Percentiles rank a stretch among this genome's conserved stretches.
Conservation (phyloP, 768 basidiomycete species). For the Suillus americanus region DNA sequence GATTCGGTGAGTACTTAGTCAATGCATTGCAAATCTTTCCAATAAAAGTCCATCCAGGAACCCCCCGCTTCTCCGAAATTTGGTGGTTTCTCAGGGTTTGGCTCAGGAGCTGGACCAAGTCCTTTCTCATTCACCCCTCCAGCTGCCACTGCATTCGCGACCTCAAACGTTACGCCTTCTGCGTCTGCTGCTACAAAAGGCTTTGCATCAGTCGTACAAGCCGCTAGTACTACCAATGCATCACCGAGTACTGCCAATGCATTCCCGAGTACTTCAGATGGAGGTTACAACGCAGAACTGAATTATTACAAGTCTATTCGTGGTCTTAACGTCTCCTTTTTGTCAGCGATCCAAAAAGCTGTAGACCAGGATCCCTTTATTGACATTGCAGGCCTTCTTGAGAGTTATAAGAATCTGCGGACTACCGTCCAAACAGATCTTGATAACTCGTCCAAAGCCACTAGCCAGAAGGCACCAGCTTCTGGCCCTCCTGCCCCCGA, state of each 20-base stretch:
- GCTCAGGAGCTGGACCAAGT: conserved; percentile 29
- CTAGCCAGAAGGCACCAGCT: conserved; percentile 8
- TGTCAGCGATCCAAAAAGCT: conserved; percentile 55
- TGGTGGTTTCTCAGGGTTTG: conserved; percentile 54
- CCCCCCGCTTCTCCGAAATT: conserved; percentile 44
- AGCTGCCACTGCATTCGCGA: conserved; percentile 15
- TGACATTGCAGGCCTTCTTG: conserved; percentile 56
- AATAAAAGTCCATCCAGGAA: conserved; percentile 17
- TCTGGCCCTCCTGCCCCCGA: conserved; percentile 12
- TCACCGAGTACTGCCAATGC: conserved; percentile 34
- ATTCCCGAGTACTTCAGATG: conserved; percentile 30
- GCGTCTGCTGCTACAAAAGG: conserved; percentile 11
- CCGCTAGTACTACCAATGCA: conserved; percentile 28
- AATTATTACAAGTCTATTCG: conserved; percentile 72
- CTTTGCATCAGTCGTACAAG: conserved; percentile 11
- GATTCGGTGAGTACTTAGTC: conserved; percentile 27
- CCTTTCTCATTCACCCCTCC: conserved; percentile 43
- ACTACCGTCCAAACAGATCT: conserved; percentile 55
- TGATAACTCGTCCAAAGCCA: conserved; percentile 34
- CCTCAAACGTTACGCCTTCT: conserved; percentile 15
- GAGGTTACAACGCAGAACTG: conserved; percentile 35
- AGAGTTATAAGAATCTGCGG: conserved; percentile 60
- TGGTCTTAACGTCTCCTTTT: conserved; percentile 68
- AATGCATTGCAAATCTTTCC: conserved; percentile 15
- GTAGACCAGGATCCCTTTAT: conserved; percentile 69